A percentile compares a stretch with the other conserved stretches of the same genome.
These are phyloP conservation scores for Solanum bulbocastanum DNA, from an alignment of 257 asterid species.

Conservation along the genomic window DNA sequence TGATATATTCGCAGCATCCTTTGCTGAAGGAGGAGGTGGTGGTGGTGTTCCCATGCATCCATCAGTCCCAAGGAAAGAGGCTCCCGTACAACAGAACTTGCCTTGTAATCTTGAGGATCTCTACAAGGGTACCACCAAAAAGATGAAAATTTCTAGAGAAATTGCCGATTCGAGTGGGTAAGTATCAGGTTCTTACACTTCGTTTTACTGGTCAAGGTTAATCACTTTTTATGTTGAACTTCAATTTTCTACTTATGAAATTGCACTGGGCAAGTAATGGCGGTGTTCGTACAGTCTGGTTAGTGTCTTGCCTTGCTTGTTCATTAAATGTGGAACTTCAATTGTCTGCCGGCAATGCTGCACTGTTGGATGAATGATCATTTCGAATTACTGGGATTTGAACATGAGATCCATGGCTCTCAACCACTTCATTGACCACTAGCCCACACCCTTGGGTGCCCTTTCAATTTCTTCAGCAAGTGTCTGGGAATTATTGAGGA, in stretches of 20 bases:
- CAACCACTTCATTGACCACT: not conserved
- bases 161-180: slow-evolving; percentile 30
- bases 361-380: not conserved
- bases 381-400: not conserved
- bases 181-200: slow-evolving; percentile 3
- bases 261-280: not conserved
- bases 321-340: not conserved
- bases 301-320: not conserved
- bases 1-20: slow-evolving; percentile 4
- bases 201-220: not conserved
- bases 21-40: slow-evolving; percentile 16
- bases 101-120: slow-evolving; percentile 37
- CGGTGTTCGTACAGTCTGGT: not conserved
- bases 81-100: slow-evolving; percentile 21
- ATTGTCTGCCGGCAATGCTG: not conserved
- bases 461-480: not conserved
- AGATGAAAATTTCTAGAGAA: slow-evolving; percentile 36
- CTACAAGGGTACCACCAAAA: slow-evolving; percentile 31
- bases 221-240: not conserved
- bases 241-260: not conserved
- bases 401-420: not conserved
- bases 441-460: not conserved
- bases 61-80: slow-evolving; percentile 16
- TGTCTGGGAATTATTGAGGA: not conserved
- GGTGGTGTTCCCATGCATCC: slow-evolving; percentile 22